Conservation (phyloP, 2,329 filamentous ascomycete species). For the Fusarium hainanense region DNA sequence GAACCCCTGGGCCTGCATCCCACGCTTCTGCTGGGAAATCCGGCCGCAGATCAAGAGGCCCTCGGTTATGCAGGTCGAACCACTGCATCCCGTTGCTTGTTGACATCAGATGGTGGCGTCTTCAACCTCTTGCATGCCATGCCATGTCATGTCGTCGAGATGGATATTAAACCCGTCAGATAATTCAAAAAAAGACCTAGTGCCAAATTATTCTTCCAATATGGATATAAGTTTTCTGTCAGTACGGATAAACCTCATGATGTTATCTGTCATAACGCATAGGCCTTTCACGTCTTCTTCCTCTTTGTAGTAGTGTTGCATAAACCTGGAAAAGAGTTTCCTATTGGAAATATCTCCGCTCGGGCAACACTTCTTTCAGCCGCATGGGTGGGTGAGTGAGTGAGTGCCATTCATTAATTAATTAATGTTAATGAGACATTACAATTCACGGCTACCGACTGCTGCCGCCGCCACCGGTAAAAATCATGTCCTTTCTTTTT, state of each 20-base stretch:
- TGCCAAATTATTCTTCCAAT: not conserved
- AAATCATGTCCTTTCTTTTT: conserved; percentile 27
- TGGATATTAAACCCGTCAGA: conserved; percentile 1
- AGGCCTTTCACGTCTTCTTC: not conserved
- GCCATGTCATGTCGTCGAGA: not conserved
- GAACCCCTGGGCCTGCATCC: conserved; percentile 40
- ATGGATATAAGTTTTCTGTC: not conserved
- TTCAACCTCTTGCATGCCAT: conserved; percentile 11
- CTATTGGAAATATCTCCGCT: conserved; percentile 35
- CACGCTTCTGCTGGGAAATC: conserved; percentile 49
- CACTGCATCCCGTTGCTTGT: conserved; percentile 40
- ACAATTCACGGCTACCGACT: not conserved
- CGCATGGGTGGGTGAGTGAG: conserved; percentile 6
- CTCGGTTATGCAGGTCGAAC: conserved; percentile 55
- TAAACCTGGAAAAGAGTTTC: conserved; percentile 17
- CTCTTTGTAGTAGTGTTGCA: conserved; percentile 3
- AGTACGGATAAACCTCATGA: not conserved
- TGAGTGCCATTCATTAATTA: not conserved
- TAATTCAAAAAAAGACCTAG: not conserved
- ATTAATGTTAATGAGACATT: conserved; percentile 6
- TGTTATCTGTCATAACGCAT: conserved; percentile 18
- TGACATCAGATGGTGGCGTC: conserved; percentile 41
- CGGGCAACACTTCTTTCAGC: conserved; percentile 26
- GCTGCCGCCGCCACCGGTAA: conserved; percentile 11
- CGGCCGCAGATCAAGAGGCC: conserved; percentile 53